These are phyloP conservation scores for Pseudopyrenochaeta lycopersici DNA, from an alignment of 2,329 filamentous ascomycete genomes.

Conservation along the genomic window DNA sequence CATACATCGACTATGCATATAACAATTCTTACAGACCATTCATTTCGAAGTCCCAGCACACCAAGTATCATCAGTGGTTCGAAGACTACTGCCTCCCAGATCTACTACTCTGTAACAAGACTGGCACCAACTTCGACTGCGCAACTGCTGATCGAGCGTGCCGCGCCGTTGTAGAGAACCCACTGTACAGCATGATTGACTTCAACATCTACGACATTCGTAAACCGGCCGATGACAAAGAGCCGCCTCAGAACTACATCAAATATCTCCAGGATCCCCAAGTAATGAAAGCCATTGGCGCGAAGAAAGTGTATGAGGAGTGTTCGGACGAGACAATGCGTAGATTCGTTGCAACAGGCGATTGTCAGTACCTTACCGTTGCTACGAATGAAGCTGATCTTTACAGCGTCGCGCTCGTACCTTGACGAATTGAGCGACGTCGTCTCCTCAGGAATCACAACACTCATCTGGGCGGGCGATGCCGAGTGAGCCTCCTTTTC, in stretches of 20 bases:
- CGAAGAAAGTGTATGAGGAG: slow-evolving; percentile 64
- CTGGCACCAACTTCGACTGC: slow-evolving; percentile 60
- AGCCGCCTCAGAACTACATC: slow-evolving; percentile 63
- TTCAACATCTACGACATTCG: slow-evolving; percentile 68
- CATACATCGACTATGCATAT: slow-evolving; percentile 55
- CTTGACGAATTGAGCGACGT: slow-evolving; percentile 26
- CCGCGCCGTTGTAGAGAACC: slow-evolving; percentile 57
- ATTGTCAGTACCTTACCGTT: slow-evolving; percentile 49
- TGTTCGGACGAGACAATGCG: slow-evolving; percentile 52
- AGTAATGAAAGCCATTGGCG: slow-evolving; percentile 64
- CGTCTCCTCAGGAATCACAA: slow-evolving; percentile 39
- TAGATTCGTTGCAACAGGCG: slow-evolving; percentile 57
- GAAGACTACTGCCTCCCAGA: slow-evolving; percentile 67
- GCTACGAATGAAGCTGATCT: slow-evolving; percentile 13
- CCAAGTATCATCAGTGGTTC: slow-evolving; percentile 65
- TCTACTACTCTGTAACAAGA: slow-evolving; percentile 60
- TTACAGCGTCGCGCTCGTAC: slow-evolving; percentile 25
- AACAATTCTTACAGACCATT: slow-evolving; percentile 62
- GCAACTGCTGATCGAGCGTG: slow-evolving; percentile 63
- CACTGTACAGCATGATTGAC: slow-evolving; percentile 57
- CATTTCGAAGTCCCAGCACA: slow-evolving; percentile 47
- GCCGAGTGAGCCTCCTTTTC: slow-evolving; percentile 48
- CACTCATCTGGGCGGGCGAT: slow-evolving; percentile 53
- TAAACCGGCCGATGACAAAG: slow-evolving; percentile 62
- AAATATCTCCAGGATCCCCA: slow-evolving; percentile 63